Conservation (phyloP, 805 yeast genomes). For the Candida alai region DNA sequence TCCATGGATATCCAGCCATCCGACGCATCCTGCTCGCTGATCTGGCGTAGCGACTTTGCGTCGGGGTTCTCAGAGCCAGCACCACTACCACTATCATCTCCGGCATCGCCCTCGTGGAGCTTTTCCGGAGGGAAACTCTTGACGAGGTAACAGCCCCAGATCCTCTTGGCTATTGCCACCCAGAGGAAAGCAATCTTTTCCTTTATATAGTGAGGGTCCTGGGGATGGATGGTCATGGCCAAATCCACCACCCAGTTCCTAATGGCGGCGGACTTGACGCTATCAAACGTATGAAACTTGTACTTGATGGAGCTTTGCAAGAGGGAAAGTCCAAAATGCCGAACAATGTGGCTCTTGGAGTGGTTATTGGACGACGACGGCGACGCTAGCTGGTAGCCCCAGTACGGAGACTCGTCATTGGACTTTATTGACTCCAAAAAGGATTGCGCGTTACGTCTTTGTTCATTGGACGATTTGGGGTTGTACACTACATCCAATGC, state of each 20-base stretch:
- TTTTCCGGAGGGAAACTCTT: constrained; percentile 16
- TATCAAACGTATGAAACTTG: constrained; percentile 52
- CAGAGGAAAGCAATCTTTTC: constrained; percentile 88
- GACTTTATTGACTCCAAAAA: constrained; percentile 74
- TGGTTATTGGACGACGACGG: constrained; percentile 58
- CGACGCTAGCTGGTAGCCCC: constrained; percentile 85
- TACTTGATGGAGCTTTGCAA: constrained; percentile 66
- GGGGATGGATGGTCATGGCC: constrained; percentile 50
- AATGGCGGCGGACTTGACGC: constrained; percentile 59
- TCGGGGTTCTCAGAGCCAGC: not conserved
- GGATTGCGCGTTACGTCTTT: constrained; percentile 51
- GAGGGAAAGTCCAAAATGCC: constrained; percentile 86
- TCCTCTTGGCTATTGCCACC: constrained; percentile 86
- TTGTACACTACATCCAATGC: constrained; percentile 77
- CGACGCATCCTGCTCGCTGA: constrained; percentile 42
- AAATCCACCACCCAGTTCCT: constrained; percentile 84
- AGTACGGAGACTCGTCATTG: constrained; percentile 79
- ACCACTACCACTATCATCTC: constrained; percentile 5
- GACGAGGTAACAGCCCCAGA: constrained; percentile 78
- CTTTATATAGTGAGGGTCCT: constrained; percentile 84
- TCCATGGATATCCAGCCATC: constrained; percentile 92
- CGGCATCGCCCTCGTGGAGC: constrained; percentile 9
- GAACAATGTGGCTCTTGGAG: constrained; percentile 59
- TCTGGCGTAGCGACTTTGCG: not conserved
- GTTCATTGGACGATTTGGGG: constrained; percentile 56